Evolutionary conservation across 2,329 filamentous ascomycete genomes (phyloP), one percentile per base, ranked within the genome.

Genomic region (Ophiosphaerella narmari): DNA sequence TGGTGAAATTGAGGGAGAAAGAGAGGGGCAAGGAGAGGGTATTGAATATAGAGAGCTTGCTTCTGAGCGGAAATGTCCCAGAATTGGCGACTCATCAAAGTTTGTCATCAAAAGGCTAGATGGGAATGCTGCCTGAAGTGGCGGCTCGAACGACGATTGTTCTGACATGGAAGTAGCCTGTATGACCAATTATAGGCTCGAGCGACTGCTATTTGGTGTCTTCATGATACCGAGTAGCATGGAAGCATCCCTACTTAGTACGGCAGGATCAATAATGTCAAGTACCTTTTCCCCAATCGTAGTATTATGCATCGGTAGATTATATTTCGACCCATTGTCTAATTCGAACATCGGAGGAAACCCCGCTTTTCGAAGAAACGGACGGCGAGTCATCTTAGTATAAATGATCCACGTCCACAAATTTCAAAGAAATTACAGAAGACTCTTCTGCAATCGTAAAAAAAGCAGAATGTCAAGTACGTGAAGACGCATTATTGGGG

Each of bases 351-450:
- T 51, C 9, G 58, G 57, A 2, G 62, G 52, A 11, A 11, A 56
- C 65, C 9, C 65, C 49, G 0, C 68, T 71, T 50, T 75, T 75
- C 1, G 74, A 74, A 7, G 74, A 76, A 45, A 69, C 71, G 6
- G 73, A 68, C 1, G 73, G 73, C 11, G 72, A 73, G 18, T 63
- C 65, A 8, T 56, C 40, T n/a, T 59, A 53, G n/a, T 39, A 46
- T 16, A 39, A 32, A 18, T 18, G 40, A 18, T 57, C 51, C 9
- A 50, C 51, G 32, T 57, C 52, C 1, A 46, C n/a, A 2, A 52
- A 58, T 24, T 31, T 50, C 23, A 55, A 55, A 48, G 59, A 60
- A 11, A 47, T 52, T 1, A 60, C 45, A 1, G 59, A 64, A 2
- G 62, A 58, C 35, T 68, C 65, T 42, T 68, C 63, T 7, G 56